These are phyloP conservation scores for Sphagnum tenellum DNA, from an alignment of 225 moss, liverwort and hornwort genomes.

Conservation along the genomic window DNA sequence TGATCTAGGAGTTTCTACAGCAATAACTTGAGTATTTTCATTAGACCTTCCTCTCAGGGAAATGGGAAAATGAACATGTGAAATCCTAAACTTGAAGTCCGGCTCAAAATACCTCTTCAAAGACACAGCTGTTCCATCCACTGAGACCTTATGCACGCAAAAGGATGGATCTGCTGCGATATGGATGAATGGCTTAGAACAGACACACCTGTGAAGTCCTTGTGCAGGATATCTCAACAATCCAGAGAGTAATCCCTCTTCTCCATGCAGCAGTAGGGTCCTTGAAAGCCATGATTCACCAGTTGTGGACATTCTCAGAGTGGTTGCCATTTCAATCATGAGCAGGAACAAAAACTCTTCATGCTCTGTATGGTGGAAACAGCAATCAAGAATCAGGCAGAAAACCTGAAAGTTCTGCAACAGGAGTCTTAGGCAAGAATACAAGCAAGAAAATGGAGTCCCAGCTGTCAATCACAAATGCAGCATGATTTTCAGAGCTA, in stretches of 20 bases:
- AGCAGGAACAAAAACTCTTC: conserved; percentile 9
- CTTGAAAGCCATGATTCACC: conserved; percentile 9
- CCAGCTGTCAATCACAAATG: no score
- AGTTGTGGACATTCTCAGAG: conserved; percentile 10
- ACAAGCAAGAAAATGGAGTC: no score
- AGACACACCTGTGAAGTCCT: conserved; percentile 20
- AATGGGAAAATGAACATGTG: background rate
- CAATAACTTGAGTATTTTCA: no score
- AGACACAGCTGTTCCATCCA: no score
- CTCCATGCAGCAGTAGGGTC: conserved; percentile 19
- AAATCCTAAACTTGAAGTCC: background rate
- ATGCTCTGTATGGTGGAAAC: background rate
- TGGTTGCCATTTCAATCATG: conserved; percentile 7
- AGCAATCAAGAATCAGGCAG: no score
- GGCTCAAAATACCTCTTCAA: background rate
- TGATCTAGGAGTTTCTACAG: no score
- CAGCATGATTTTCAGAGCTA: no score
- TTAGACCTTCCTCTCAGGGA: no score
- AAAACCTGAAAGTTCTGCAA: no score
- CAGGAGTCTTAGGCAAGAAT: no score
- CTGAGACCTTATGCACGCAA: no score
- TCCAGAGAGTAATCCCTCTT: conserved; percentile 5
- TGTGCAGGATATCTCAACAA: conserved; percentile 10
- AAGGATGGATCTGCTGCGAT: no score
- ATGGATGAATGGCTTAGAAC: background rate